Evolutionary conservation across 2,329 filamentous ascomycete species (phyloP).

Genomic region (Colletotrichum sp.): DNA sequence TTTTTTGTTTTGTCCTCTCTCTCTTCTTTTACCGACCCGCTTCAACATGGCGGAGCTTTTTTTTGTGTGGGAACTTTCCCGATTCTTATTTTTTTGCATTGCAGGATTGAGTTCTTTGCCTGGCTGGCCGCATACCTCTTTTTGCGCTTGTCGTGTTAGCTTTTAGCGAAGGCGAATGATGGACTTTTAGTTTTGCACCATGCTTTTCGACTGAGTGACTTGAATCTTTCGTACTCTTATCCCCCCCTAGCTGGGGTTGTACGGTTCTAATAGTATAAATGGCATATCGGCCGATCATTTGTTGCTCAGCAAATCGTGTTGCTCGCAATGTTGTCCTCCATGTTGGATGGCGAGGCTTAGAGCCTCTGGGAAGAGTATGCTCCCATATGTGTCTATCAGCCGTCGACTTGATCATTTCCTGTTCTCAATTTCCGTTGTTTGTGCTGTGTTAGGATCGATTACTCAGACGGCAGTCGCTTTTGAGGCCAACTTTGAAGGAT

Average conservation of each 20-base stretch:
- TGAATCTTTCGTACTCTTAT: background rate
- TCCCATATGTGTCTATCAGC: background rate
- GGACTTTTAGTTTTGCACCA: background rate
- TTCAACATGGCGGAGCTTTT: background rate
- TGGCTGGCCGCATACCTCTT: background rate
- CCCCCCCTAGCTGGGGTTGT: background rate
- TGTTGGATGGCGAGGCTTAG: background rate
- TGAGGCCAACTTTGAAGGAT: background rate
- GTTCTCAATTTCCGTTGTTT: background rate
- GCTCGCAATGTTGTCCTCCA: no score
- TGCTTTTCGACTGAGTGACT: background rate
- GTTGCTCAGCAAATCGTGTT: no score
- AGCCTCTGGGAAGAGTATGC: no score
- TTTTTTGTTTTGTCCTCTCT: background rate
- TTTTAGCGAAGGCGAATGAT: conserved; percentile 15
- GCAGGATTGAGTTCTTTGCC: background rate
- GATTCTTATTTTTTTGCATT: background rate
- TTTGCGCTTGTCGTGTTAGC: background rate
- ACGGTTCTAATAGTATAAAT: background rate
- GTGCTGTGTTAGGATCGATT: background rate
- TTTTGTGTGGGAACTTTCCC: background rate
- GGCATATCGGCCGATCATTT: background rate
- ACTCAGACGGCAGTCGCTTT: background rate
- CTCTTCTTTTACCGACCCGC: background rate
- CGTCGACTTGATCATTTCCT: background rate